Evolutionary conservation across 2,329 filamentous ascomycete genomes (phyloP).

Genomic region (Macrophomina tecta): DNA sequence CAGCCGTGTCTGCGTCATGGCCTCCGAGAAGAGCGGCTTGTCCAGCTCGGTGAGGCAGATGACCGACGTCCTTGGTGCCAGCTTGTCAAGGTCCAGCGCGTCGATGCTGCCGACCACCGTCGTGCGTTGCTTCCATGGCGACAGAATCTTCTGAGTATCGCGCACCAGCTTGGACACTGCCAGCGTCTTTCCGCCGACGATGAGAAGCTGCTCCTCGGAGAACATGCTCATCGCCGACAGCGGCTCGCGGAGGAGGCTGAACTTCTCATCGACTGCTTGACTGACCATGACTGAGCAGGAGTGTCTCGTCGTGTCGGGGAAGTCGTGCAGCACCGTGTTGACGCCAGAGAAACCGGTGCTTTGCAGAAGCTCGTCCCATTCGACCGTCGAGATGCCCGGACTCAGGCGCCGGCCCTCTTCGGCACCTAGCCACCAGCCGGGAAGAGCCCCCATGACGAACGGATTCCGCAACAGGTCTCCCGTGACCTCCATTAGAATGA

Average conservation of each 20-base stretch:
- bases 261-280: slow-evolving; percentile 32
- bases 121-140: background rate
- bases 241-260: slow-evolving; percentile 30
- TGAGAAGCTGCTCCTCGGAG: background rate
- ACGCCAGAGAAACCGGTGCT: background rate
- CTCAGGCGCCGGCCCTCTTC: slow-evolving; percentile 37
- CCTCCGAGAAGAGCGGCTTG: background rate
- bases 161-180: slow-evolving; percentile 9
- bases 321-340: background rate
- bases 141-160: background rate
- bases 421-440: slow-evolving; percentile 45
- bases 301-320: background rate
- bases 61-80: background rate
- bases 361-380: slow-evolving; percentile 9
- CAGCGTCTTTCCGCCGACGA: slow-evolving; percentile 1
- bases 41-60: slow-evolving; percentile 15
- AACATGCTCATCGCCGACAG: slow-evolving; percentile 2
- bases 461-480: background rate
- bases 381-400: slow-evolving; percentile 12
- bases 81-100: background rate
- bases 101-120: slow-evolving; percentile 1
- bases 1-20: background rate
- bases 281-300: slow-evolving; percentile 28
- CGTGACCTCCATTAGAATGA: slow-evolving; percentile 44
- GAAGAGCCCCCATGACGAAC: slow-evolving; percentile 30